Evolutionary conservation across 805 yeast genomes (phyloP).

Genomic region (Cyberlindnera nakhonratchasimensis): DNA sequence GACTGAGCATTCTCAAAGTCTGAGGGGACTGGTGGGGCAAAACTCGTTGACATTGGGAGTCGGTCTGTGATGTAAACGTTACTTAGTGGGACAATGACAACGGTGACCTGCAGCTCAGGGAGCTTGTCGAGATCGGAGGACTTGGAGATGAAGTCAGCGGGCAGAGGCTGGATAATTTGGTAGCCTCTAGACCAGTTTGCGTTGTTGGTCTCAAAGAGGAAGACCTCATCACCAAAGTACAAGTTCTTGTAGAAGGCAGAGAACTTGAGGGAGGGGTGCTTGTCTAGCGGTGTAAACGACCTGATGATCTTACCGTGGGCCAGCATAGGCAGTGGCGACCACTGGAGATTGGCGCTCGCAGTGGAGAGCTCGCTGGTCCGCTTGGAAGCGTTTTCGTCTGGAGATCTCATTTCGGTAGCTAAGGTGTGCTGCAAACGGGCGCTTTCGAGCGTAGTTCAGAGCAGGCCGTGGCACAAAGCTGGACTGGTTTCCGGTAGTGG

Average conservation of each 20-base stretch:
- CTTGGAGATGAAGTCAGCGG: constrained; percentile 63
- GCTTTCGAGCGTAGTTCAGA: neutral
- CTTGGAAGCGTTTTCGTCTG: constrained; percentile 2
- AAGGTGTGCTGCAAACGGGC: neutral
- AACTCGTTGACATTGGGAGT: constrained; percentile 37
- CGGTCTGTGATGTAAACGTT: constrained; percentile 45
- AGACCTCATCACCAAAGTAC: constrained; percentile 76
- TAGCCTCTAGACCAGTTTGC: constrained; percentile 81
- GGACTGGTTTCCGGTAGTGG: neutral
- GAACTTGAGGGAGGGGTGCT: constrained; percentile 32
- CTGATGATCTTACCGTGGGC: constrained; percentile 41
- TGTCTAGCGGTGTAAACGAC: constrained; percentile 45
- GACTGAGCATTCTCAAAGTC: constrained; percentile 27
- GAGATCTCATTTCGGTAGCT: constrained; percentile 4
- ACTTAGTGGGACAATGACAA: constrained; percentile 60
- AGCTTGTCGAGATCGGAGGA: constrained; percentile 55
- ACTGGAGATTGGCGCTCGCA: constrained; percentile 23
- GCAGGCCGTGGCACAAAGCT: neutral
- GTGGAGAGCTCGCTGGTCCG: constrained; percentile 6
- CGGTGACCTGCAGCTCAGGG: constrained; percentile 50
- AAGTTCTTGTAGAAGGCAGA: constrained; percentile 46
- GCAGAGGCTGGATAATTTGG: constrained; percentile 61
- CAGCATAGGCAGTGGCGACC: constrained; percentile 49
- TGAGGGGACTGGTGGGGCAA: constrained; percentile 29
- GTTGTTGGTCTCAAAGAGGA: constrained; percentile 59